These are phyloP conservation scores for Gossypium raimondii DNA, from an alignment of 345 rosid genomes.

Conservation along the genomic window DNA sequence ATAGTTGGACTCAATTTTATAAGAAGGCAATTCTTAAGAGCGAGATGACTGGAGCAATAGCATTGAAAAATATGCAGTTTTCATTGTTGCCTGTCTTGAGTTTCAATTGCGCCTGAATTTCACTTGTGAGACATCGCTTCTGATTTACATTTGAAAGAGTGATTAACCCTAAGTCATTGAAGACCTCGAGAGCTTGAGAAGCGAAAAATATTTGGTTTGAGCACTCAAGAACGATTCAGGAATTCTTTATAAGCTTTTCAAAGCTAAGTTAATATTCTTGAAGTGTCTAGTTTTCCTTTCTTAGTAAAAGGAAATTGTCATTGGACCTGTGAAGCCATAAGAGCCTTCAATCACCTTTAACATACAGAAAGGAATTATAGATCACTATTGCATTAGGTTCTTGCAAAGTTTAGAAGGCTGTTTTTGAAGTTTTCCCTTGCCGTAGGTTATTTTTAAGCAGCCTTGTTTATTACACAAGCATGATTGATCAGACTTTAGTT, in stretches of 20 bases:
- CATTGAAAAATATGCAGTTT: not conserved
- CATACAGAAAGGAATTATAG: not conserved
- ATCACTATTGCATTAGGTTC: not conserved
- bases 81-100: not conserved
- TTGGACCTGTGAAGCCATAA: not conserved
- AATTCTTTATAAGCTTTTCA: not conserved
- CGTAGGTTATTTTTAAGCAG: not conserved
- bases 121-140: not conserved
- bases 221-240: not conserved
- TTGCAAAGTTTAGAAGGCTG: not conserved
- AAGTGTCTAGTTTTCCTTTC: not conserved
- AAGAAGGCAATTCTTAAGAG: not conserved
- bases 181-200: not conserved
- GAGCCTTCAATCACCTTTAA: not conserved
- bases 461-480: not conserved
- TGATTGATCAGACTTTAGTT: not conserved
- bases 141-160: not conserved
- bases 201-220: not conserved
- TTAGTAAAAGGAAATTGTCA: not conserved
- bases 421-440: not conserved
- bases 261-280: not conserved
- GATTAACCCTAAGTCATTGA: not conserved
- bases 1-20: not conserved
- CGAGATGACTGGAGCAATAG: not conserved
- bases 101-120: not conserved